A percentile compares a stretch with the other conserved stretches of the same genome.
These are phyloP conservation scores for Phytophthora pisi DNA, from an alignment of 352 stramenopile species.

Conservation along the genomic window DNA sequence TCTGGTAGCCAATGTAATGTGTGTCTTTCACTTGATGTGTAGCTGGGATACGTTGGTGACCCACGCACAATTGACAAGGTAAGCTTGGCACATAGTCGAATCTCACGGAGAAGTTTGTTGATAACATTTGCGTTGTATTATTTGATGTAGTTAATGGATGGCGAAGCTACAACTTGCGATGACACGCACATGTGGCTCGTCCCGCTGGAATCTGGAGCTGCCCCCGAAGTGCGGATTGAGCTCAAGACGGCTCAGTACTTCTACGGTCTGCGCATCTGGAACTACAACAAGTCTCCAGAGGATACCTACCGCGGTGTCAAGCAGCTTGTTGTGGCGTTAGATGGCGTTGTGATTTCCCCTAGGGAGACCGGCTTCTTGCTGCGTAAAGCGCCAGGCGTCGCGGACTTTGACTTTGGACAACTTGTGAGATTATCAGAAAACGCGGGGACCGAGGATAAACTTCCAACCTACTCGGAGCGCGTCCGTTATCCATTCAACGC, in stretches of 20 bases:
- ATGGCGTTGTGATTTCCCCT: constrained; percentile 59
- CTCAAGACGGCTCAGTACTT: constrained; percentile 58
- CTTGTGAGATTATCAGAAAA: constrained; percentile 44
- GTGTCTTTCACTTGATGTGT: background rate
- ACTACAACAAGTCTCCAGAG: constrained; percentile 85
- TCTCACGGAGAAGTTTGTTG: background rate
- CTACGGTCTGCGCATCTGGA: constrained; percentile 77
- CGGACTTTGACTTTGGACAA: constrained; percentile 79
- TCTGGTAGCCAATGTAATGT: background rate
- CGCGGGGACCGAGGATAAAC: background rate
- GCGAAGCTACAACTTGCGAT: constrained; percentile 79
- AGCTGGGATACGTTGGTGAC: constrained; percentile 79
- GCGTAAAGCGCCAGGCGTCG: constrained; percentile 78
- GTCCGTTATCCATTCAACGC: constrained; percentile 50
- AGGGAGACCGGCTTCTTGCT: constrained; percentile 64
- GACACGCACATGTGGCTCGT: constrained; percentile 93
- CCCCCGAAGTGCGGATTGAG: constrained; percentile 61
- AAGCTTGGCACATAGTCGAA: background rate
- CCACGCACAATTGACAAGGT: constrained; percentile 90
- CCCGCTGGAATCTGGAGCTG: constrained; percentile 46
- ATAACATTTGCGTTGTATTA: background rate
- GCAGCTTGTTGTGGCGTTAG: constrained; percentile 54
- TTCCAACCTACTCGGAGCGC: constrained; percentile 41
- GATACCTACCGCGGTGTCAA: constrained; percentile 76
- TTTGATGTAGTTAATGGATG: constrained; percentile 72